Evolutionary conservation across 139 green algal species (phyloP).

Genomic region (Spirogloea muscicola): DNA sequence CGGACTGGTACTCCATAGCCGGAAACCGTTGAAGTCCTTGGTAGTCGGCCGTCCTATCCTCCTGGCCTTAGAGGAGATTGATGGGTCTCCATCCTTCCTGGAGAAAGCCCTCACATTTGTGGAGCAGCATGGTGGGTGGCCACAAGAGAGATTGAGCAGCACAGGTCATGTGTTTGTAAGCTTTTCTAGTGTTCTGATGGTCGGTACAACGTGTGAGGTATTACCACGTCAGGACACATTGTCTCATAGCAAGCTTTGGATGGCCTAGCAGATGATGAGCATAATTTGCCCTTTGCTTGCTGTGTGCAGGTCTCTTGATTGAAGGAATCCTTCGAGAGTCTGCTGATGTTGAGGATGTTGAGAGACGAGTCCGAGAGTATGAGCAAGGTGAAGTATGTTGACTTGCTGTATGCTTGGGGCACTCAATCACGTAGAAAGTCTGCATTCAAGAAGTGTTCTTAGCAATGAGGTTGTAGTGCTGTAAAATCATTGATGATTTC

Average conservation of each 20-base stretch:
- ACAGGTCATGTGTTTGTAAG: no score
- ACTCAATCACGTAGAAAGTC: no score
- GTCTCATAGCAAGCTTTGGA: no score
- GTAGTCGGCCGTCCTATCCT: constrained; percentile 40
- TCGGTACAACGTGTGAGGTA: no score
- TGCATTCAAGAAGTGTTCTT: no score
- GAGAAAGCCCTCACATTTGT: constrained; percentile 40
- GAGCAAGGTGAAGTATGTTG: constrained; percentile 45
- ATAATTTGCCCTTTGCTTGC: constrained; percentile 3
- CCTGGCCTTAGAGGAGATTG: constrained; percentile 43
- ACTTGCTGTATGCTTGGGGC: no score
- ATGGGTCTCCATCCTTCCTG: constrained; percentile 36
- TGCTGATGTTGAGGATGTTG: constrained; percentile 37
- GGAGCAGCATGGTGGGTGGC: constrained; percentile 25
- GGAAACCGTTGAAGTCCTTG: constrained; percentile 6
- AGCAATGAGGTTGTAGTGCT: no score
- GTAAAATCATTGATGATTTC: no score
- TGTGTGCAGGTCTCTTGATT: constrained; percentile 24
- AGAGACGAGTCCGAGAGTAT: constrained; percentile 36
- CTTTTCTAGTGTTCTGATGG: no score
- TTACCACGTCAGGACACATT: no score
- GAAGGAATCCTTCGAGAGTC: constrained; percentile 42
- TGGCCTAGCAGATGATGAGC: no score
- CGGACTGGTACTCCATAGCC: not conserved
- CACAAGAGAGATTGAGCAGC: no score